Base-by-base conservation (phyloP, 2,329 filamentous ascomycete genomes). In the Dactylella cylindrospora region DNA sequence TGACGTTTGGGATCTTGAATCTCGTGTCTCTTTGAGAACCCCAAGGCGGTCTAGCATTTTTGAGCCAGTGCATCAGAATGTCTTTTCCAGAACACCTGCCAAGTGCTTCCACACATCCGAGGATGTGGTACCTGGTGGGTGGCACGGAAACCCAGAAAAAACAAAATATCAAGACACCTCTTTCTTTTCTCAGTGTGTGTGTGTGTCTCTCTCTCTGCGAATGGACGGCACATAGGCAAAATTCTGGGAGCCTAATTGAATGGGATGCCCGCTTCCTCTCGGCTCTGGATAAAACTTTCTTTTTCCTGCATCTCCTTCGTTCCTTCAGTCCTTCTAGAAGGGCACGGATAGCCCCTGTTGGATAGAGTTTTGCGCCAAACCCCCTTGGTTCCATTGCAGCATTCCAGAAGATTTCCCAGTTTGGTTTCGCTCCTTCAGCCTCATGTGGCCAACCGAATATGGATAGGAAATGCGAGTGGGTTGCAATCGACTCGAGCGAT, bases 241-340 rank as follows among this genome's bases (percentile, higher is more conserved):
- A 62, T 62, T 49, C 49, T 62, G 57, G 57, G 57, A 62, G 57
- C 57, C 57, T 62, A 62, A 62, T 62, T 62, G 57, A 62, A 62
- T 41, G 39, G 44, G 57, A 41, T 54, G 57, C 43, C 57, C 57
- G 57, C 57, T 62, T 50, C 57, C 57, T 40, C 45, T 62, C 57
- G 57, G 57, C 57, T 62, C 44, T 54, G 57, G 57, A 38, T 62
- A 62, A 62, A 62, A 33, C 36, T 62, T 62, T 53, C 57, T 62
- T 62, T 62, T 62, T 53, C 26, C 25, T 31, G 22, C 12, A 43
- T 49, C 52, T 23, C 26, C 15, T 40, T 22, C 22, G 44, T 13
- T 45, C 49, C 8, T 62, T 43, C 36, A 62, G 54, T 44, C 57
- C 57, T 62, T 62, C 57, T 62, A 62, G 57, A 62, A 62, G 57